Conservation (phyloP, 441 rosid genomes). For the Viola pubescens region DNA sequence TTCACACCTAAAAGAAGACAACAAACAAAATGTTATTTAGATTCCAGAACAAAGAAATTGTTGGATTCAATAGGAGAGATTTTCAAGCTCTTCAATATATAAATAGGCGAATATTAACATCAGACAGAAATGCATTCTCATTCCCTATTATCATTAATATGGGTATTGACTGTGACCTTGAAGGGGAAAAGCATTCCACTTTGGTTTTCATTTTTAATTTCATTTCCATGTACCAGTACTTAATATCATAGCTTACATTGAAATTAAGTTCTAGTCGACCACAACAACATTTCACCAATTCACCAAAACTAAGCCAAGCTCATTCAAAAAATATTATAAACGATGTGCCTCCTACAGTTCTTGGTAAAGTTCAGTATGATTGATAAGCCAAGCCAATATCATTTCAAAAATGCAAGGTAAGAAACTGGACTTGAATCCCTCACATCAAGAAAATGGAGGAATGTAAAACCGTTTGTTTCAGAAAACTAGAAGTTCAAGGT, state of each 20-base stretch:
- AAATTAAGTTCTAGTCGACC: no score
- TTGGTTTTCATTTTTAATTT: no score
- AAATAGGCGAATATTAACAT: neutral
- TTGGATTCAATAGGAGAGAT: neutral
- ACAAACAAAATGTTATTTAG: conserved; percentile 11
- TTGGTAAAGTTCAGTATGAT: neutral
- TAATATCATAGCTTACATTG: no score
- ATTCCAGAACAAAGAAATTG: neutral
- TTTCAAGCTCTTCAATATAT: neutral
- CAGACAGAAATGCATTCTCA: neutral
- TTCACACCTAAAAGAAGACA: conserved; percentile 66
- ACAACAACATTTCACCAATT: no score
- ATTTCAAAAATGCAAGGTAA: neutral
- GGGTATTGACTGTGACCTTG: no score
- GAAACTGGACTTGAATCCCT: neutral
- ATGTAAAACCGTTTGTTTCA: neutral
- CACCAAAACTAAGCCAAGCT: neutral
- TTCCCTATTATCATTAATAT: neutral
- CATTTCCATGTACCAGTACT: neutral
- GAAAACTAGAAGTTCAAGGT: neutral
- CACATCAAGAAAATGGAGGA: neutral
- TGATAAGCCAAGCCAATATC: neutral
- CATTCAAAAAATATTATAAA: neutral
- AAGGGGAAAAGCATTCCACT: no score
- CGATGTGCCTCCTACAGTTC: neutral